These are phyloP conservation scores for Royoungia palumana DNA, from an alignment of 768 basidiomycete genomes.

Conservation along the genomic window DNA sequence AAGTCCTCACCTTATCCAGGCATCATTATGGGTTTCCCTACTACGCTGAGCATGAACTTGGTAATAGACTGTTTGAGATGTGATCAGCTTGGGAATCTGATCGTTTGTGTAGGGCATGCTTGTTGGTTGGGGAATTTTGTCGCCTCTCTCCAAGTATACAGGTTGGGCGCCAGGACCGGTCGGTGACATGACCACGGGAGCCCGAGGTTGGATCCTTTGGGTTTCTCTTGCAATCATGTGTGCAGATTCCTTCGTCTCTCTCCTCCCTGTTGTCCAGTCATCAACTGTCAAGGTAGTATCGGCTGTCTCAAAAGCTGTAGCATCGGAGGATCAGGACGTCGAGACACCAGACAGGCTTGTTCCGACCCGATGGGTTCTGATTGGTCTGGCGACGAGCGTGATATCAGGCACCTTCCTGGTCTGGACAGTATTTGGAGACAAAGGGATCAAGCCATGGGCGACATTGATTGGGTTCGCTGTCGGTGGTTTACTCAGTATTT, in stretches of 20 bases:
- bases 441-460: conserved; percentile 95
- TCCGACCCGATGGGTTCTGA: conserved; percentile 71
- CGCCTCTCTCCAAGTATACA: conserved; percentile 72
- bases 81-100: conserved; percentile 1
- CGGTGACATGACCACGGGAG: conserved; percentile 79
- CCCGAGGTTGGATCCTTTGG: conserved; percentile 99
- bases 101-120: conserved; percentile 72
- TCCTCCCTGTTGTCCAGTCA: conserved; percentile 69
- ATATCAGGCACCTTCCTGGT: conserved; percentile 73
- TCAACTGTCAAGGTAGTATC: conserved; percentile 39
- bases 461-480: conserved; percentile 80
- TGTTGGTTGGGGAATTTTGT: conserved; percentile 94
- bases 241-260: conserved; percentile 83
- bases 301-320: conserved; percentile 25
- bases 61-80: conserved; percentile 38
- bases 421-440: conserved; percentile 84
- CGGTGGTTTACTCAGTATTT: conserved; percentile 79
- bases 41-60: conserved; percentile 89
- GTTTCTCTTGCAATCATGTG: conserved; percentile 93
- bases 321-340: conserved; percentile 50
- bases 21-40: conserved; percentile 97
- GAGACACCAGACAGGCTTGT: conserved; percentile 82
- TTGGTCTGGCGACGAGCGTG: conserved; percentile 62
- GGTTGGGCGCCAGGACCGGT: conserved; percentile 97
- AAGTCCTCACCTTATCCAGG: conserved; percentile 40